Conservation (phyloP, 2,329 filamentous ascomycete species). For the Xylariaceae sp. region DNA sequence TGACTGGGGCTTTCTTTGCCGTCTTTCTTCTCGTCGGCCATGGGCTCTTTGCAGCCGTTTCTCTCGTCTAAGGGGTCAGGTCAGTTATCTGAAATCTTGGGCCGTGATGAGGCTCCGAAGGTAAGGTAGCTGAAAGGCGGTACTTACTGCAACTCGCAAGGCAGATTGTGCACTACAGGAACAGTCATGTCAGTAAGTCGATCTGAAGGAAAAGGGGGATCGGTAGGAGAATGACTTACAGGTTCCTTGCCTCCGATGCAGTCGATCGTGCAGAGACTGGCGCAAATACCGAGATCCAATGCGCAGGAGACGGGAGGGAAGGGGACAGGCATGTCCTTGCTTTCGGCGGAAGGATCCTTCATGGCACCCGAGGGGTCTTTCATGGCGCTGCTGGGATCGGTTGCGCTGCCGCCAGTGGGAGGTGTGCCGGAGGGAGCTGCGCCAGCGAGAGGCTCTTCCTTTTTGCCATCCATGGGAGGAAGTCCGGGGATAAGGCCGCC, state of each 20-base stretch:
- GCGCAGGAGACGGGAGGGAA: too few species aligned
- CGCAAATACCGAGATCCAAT: too few species aligned
- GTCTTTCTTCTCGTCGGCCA: neutral
- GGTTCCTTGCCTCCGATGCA: constrained; percentile 11
- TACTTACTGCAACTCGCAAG: constrained; percentile 13
- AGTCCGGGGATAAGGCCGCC: too few species aligned
- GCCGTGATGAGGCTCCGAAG: neutral
- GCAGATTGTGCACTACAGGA: constrained; percentile 7
- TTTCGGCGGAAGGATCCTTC: too few species aligned
- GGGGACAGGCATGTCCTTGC: too few species aligned
- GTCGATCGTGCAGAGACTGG: too few species aligned
- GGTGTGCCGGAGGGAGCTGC: constrained; percentile 8
- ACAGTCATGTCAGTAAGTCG: neutral
- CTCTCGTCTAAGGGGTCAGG: neutral
- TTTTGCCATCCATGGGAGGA: neutral
- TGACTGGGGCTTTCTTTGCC: neutral
- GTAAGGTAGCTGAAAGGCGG: neutral
- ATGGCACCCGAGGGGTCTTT: too few species aligned
- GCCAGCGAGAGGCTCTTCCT: constrained; percentile 2
- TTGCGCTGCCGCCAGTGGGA: constrained; percentile 13
- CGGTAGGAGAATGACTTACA: constrained; percentile 3
- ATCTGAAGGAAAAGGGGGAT: too few species aligned
- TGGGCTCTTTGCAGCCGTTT: neutral
- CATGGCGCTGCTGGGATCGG: neutral
- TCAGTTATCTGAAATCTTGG: neutral